Conservation (phyloP, 345 rosid genomes). For the Rhodamnia rubescens region DNA sequence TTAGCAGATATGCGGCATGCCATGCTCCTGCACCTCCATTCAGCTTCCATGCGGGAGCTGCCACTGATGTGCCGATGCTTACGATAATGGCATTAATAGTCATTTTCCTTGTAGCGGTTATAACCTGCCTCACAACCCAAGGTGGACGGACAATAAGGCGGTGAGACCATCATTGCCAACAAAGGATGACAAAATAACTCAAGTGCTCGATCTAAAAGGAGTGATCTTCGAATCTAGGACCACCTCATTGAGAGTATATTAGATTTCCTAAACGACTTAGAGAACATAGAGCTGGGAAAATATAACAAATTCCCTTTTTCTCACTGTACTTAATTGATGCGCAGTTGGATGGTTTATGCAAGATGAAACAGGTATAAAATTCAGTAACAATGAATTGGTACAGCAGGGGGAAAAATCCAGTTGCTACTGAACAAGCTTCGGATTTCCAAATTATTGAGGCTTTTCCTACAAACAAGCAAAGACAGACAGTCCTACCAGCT, state of each 20-base stretch:
- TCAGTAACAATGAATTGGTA: neutral
- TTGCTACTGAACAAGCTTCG: neutral
- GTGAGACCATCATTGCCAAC: neutral
- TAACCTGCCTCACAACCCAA: neutral
- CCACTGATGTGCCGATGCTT: neutral
- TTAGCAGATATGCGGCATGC: neutral
- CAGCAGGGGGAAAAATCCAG: neutral
- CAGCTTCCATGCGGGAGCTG: neutral
- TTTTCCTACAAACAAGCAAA: neutral
- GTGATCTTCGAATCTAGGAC: neutral
- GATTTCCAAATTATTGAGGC: neutral
- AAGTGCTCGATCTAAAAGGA: neutral
- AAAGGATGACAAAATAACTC: neutral
- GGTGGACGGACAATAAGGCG: neutral
- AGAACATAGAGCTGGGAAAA: neutral
- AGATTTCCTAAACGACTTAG: neutral
- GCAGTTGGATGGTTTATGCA: neutral
- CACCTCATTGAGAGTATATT: neutral
- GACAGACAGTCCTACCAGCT: neutral
- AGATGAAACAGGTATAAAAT: neutral
- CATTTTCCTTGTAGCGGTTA: neutral
- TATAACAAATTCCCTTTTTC: neutral
- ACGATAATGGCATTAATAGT: neutral
- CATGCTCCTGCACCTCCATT: neutral
- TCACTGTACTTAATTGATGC: neutral